phyloP scores from a whole-genome alignment of 1,284 basidiomycete genomes.

The Hemileia vastatrix region DNA sequence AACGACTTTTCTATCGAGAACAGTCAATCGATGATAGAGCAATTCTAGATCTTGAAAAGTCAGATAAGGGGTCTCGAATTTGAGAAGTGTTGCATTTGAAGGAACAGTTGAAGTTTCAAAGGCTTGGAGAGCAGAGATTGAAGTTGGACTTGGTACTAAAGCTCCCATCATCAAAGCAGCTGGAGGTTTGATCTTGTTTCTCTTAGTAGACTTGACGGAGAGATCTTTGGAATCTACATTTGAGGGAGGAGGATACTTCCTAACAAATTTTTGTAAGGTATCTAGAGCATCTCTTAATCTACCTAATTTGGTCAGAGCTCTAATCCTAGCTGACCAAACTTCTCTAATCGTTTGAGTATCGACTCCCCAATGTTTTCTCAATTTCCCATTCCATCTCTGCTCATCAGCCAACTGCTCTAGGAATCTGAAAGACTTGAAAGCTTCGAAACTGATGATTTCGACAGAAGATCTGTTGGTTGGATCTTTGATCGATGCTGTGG shows the following conservation, averaged over 20 bases:
- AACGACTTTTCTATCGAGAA: background rate
- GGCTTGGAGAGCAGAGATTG: background rate
- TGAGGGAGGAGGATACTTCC: background rate
- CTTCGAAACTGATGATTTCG: no score
- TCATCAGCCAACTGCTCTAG: no score
- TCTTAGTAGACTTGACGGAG: background rate
- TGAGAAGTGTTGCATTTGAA: background rate
- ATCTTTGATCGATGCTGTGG: no score
- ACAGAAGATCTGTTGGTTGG: no score
- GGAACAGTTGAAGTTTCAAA: background rate
- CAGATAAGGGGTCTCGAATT: slow-evolving; percentile 23
- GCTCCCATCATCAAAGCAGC: slow-evolving; percentile 9
- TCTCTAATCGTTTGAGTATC: no score
- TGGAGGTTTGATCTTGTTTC: slow-evolving; percentile 20
- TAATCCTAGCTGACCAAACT: background rate
- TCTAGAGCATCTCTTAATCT: background rate
- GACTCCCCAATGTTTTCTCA: no score
- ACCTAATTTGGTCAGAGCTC: background rate
- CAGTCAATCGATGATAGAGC: slow-evolving; percentile 31
- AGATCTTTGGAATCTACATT: slow-evolving; percentile 1
- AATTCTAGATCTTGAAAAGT: slow-evolving; percentile 32
- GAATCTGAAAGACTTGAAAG: no score
- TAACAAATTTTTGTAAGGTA: background rate
- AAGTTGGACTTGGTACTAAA: background rate
- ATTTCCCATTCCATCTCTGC: no score